Evolutionary conservation across 805 yeast genomes (phyloP).

Genomic region (Candida pseudofarinosa): DNA sequence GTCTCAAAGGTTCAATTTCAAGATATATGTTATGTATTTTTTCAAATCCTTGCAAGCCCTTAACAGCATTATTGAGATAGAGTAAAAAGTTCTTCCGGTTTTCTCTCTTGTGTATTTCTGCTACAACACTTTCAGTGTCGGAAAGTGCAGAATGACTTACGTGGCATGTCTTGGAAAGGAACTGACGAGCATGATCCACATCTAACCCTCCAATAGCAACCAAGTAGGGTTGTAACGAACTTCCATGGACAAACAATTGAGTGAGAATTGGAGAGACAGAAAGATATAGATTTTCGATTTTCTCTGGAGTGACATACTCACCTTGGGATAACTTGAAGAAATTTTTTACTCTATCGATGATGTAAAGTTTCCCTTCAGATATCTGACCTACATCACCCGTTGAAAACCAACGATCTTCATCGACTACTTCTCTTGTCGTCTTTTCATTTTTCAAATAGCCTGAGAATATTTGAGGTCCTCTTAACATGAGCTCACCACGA

Average conservation of each 20-base stretch:
- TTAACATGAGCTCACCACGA: constrained; percentile 52
- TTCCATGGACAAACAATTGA: constrained; percentile 64
- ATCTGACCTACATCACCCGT: constrained; percentile 52
- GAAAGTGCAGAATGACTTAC: background rate
- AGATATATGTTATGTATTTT: constrained; percentile 25
- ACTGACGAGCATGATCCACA: constrained; percentile 25
- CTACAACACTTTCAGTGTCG: background rate
- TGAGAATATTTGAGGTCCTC: constrained; percentile 53
- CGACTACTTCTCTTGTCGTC: constrained; percentile 44
- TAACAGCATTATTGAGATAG: constrained; percentile 19
- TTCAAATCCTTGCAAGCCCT: constrained; percentile 26
- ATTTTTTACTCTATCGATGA: constrained; percentile 75
- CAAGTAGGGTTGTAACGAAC: constrained; percentile 50
- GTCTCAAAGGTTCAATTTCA: constrained; percentile 34
- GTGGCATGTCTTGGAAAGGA: background rate
- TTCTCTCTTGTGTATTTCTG: background rate
- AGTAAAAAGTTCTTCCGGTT: constrained; percentile 18
- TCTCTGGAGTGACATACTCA: constrained; percentile 70
- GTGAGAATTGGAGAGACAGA: constrained; percentile 46
- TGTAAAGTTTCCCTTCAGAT: constrained; percentile 47
- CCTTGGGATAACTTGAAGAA: constrained; percentile 60
- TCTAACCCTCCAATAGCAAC: constrained; percentile 65
- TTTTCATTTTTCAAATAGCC: constrained; percentile 47
- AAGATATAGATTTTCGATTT: constrained; percentile 61
- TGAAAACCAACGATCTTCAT: constrained; percentile 50